Evolutionary conservation across 805 yeast species (phyloP), one percentile per base, ranked within the genome.

Genomic region (Pichia nanzhaoensis): DNA sequence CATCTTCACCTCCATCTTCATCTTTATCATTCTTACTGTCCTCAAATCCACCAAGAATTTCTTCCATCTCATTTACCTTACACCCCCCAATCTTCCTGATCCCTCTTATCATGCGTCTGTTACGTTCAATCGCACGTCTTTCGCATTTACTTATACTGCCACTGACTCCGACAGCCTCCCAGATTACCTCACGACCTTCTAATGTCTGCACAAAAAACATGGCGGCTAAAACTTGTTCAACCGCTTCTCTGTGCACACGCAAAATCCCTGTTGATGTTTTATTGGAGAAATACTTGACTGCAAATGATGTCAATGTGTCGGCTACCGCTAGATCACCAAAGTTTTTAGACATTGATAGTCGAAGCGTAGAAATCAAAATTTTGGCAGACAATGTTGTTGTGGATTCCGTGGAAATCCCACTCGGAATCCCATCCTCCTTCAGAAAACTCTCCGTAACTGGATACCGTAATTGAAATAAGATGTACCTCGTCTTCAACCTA

Each of bases 101-200:
- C 16, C 30, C 12, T 21, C 42, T 27, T 2, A 46, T 41, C 17
- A 46, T 14, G 37, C 64, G 50, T 36, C 67, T 63, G 42, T 71
- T 68, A 57, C 77, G 68, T 45, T 71, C 61, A 24, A 86, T 78
- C 0, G 89, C 82, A 47, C 70, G 75, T 51, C 79, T 74, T 58
- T 90, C 95, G 51, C 95, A 77, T 57, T 86, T 87, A 58, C 80
- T 82, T 28, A 90, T 89, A 0, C 96, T 88, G 0, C 96, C 98
- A 56, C 95, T 82, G 0, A 86, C 78, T 46, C 82, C 84, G 4
- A 75, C 65, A 24, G 85, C 81, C 44, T 80, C 70, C 14, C 89
- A 61, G 10, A 83, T 71, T 4, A 79, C 74, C 6, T 65, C 64
- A 27, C 57, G 57, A 19, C 73, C 78, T 16, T 71, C 79, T 2